Percentiles rank a stretch among this genome's conserved stretches.
phyloP scores from a whole-genome alignment of 2,329 filamentous ascomycete genomes.

The Trichoderma sp. region DNA sequence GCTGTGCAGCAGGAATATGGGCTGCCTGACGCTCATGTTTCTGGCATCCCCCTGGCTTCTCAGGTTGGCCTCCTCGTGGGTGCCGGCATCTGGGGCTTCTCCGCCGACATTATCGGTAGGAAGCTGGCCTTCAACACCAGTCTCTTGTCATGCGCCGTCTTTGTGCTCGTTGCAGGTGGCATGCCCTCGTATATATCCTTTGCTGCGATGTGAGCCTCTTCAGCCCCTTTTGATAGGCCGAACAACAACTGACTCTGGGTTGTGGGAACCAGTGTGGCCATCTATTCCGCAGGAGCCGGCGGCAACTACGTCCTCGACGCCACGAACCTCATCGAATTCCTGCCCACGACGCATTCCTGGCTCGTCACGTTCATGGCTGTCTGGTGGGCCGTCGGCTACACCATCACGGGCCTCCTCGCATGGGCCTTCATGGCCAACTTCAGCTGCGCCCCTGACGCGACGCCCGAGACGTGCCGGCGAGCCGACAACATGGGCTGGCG shows the following conservation, averaged over 20 bases:
- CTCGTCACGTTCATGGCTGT: slow-evolving; percentile 29
- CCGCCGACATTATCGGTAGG: slow-evolving; percentile 28
- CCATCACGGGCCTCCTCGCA: slow-evolving; percentile 25
- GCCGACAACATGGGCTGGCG: slow-evolving; percentile 29
- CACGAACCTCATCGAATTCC: slow-evolving; percentile 27
- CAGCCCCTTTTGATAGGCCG: not conserved
- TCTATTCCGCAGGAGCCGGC: slow-evolving; percentile 28
- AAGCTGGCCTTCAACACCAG: slow-evolving; percentile 29
- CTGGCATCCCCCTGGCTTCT: slow-evolving; percentile 25
- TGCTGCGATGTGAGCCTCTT: slow-evolving; percentile 17
- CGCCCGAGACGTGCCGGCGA: slow-evolving; percentile 19
- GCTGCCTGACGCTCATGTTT: slow-evolving; percentile 22
- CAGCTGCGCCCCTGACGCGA: slow-evolving; percentile 25
- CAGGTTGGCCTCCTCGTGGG: slow-evolving; percentile 29
- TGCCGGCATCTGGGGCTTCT: slow-evolving; percentile 29
- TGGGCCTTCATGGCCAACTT: slow-evolving; percentile 30
- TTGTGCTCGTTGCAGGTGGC: slow-evolving; percentile 27
- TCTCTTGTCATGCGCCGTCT: slow-evolving; percentile 27
- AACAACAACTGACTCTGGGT: not conserved
- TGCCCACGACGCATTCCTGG: slow-evolving; percentile 26
- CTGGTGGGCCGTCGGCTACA: slow-evolving; percentile 29
- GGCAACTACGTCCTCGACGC: slow-evolving; percentile 30
- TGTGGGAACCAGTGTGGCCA: slow-evolving; percentile 18
- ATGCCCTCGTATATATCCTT: slow-evolving; percentile 29
- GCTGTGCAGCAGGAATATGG: slow-evolving; percentile 29